These are phyloP conservation scores for Phylloporus arenicola DNA, from an alignment of 768 basidiomycete species.

Conservation along the genomic window DNA sequence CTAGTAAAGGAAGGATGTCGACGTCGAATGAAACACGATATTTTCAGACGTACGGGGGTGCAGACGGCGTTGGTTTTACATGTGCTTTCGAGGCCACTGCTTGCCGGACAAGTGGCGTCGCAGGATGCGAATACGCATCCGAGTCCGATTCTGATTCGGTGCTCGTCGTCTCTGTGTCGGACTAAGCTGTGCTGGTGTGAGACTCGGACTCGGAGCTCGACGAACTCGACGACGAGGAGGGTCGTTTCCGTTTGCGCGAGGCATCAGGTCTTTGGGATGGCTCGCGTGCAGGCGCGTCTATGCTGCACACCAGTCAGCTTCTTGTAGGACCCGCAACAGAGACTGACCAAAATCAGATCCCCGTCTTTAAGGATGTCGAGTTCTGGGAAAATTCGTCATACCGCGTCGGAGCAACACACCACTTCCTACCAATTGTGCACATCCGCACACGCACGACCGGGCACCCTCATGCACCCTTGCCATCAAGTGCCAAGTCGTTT, in stretches of 20 bases:
- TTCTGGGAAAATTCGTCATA: no score
- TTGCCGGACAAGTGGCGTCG: neutral
- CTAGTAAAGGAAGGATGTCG: no score
- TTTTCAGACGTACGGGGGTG: no score
- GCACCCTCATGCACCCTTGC: no score
- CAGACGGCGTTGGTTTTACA: no score
- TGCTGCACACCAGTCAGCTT: constrained; percentile 10
- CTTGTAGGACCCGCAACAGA: fast-evolving
- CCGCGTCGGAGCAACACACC: no score
- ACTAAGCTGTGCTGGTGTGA: constrained; percentile 1
- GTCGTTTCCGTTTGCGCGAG: neutral
- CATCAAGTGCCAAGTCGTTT: no score
- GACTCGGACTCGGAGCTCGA: constrained; percentile 12
- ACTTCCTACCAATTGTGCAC: no score
- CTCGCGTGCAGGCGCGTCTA: constrained; percentile 7
- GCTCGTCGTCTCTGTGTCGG: constrained; percentile 10
- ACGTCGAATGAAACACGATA: no score
- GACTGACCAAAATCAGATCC: constrained; percentile 24
- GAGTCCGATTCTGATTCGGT: constrained; percentile 15
- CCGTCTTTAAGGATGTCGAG: constrained; percentile 25
- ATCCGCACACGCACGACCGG: no score
- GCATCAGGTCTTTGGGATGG: neutral
- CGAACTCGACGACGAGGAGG: constrained; percentile 8
- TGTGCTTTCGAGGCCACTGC: no score
- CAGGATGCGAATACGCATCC: constrained; percentile 1